Percentiles rank a stretch among this genome's conserved stretches.
Conservation (phyloP, 2,329 filamentous ascomycete species). For the Aspergillus pseudoterreus region DNA sequence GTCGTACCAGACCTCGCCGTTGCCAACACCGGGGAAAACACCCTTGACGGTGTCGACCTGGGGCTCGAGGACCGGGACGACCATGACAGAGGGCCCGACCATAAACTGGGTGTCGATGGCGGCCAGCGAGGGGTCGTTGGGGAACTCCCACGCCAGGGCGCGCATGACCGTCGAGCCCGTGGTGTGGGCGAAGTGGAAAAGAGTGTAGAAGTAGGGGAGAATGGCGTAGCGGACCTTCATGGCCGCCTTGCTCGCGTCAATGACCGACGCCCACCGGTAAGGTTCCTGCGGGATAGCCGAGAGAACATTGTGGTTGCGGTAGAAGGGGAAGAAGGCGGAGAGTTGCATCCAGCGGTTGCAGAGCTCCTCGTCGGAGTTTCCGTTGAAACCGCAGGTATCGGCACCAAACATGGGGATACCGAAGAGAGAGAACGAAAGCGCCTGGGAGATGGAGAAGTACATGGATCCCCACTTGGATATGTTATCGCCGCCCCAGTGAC, state of each 20-base stretch:
- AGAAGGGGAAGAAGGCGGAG: constrained; percentile 72
- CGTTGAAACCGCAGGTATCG: constrained; percentile 67
- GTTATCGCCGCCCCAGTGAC: constrained; percentile 82
- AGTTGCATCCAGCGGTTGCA: constrained; percentile 73
- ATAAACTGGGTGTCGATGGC: constrained; percentile 69
- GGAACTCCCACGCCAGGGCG: constrained; percentile 71
- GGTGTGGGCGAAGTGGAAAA: constrained; percentile 63
- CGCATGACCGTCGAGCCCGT: constrained; percentile 68
- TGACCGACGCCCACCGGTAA: constrained; percentile 65
- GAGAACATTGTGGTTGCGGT: constrained; percentile 69
- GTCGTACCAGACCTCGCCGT: constrained; percentile 68
- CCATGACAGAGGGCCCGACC: constrained; percentile 61
- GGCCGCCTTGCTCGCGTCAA: constrained; percentile 58
- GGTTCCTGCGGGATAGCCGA: constrained; percentile 64
- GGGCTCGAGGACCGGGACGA: constrained; percentile 62
- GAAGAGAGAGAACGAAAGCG: constrained; percentile 69
- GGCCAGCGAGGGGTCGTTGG: constrained; percentile 64
- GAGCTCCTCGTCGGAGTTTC: constrained; percentile 64
- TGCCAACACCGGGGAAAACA: constrained; percentile 64
- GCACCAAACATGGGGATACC: constrained; percentile 75
- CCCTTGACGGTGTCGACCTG: constrained; percentile 62
- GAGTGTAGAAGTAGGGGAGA: constrained; percentile 72
- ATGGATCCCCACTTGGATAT: constrained; percentile 67
- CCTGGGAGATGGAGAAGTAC: constrained; percentile 74
- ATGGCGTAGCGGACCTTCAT: constrained; percentile 71